These are phyloP conservation scores for Arabidopsis thaliana DNA, from an alignment of 345 rosid genomes.

Conservation along the genomic window TAIR10.1 NC_003075.7:14081501-14082000, in stretches of 20 bases:
- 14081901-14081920: conserved; percentile 34
- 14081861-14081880: conserved; percentile 71
- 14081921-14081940: conserved; percentile 42
- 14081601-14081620: conserved; percentile 41
- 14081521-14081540: not conserved
- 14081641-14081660: conserved; percentile 53
- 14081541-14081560: not conserved
- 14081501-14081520: not conserved
- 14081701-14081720: conserved; percentile 21
- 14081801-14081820: conserved; percentile 3
- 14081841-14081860: not conserved
- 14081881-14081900: conserved; percentile 67
- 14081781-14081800: not conserved
- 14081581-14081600: not conserved
- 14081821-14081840: conserved; percentile 17
- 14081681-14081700: conserved; percentile 3
- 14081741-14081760: not conserved
- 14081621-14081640: conserved; percentile 53
- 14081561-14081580: not conserved
- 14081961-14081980: conserved; percentile 78
- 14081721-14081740: not conserved
- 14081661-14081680: conserved; percentile 39
- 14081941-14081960: conserved; percentile 48
- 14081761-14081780: not conserved
- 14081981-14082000: conserved; percentile 42